phyloP scores from a whole-genome alignment of 2,329 filamentous ascomycete genomes.

The Colletotrichum paranaense region DNA sequence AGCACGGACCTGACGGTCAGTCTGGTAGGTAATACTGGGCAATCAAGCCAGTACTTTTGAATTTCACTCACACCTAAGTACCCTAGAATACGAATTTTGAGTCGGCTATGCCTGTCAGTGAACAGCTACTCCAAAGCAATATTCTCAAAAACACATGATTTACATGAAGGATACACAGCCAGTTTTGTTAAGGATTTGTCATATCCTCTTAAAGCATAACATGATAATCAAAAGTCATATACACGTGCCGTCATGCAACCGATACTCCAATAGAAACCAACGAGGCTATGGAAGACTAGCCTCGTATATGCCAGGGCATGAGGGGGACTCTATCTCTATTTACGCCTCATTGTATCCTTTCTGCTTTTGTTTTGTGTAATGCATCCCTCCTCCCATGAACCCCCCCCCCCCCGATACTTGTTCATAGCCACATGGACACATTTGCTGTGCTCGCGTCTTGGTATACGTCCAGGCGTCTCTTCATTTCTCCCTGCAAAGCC shows the following conservation, averaged over 20 bases:
- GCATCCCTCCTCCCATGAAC: neutral
- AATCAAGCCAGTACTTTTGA: neutral
- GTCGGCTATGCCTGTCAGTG: neutral
- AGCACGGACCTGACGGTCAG: neutral
- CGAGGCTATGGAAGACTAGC: constrained; percentile 10
- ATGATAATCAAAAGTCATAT: constrained; percentile 28
- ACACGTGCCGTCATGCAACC: constrained; percentile 27
- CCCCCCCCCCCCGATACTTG: neutral
- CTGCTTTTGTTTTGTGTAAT: constrained; percentile 31
- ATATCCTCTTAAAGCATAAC: constrained; percentile 14
- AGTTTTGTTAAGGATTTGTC: neutral
- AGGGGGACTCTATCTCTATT: constrained; percentile 35
- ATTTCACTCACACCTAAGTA: neutral
- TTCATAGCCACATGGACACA: constrained; percentile 6
- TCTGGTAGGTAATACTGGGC: neutral
- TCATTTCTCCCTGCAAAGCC: neutral
- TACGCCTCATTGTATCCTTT: constrained; percentile 33
- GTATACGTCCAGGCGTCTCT: neutral
- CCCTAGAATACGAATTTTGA: neutral
- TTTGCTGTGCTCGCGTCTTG: neutral
- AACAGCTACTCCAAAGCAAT: neutral
- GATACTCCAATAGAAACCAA: constrained; percentile 23
- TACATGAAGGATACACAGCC: neutral
- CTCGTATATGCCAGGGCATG: constrained; percentile 33
- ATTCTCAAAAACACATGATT: neutral